Evolutionary conservation across 2,329 filamentous ascomycete species (phyloP).

Genomic region (Pestalotiopsis sp.): DNA sequence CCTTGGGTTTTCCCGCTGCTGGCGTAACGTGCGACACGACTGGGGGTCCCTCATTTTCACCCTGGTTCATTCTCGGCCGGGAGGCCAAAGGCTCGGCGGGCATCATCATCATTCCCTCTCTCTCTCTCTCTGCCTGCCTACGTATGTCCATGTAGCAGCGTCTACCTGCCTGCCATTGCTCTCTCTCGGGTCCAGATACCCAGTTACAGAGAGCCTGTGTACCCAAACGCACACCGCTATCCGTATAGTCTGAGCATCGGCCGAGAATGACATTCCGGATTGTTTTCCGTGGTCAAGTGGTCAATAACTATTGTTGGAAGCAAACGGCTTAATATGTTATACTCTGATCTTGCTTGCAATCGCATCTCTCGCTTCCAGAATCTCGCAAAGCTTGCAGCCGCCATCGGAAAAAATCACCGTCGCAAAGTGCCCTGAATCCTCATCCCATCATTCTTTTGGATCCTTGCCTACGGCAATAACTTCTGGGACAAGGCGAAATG

Average conservation of each 20-base stretch:
- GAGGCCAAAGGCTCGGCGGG: background rate
- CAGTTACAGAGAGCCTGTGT: background rate
- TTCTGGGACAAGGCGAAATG: background rate
- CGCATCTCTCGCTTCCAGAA: background rate
- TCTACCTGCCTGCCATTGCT: background rate
- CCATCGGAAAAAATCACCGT: background rate
- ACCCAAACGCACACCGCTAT: background rate
- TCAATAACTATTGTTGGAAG: background rate
- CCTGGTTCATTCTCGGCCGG: background rate
- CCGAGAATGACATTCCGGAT: background rate
- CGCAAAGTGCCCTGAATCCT: background rate
- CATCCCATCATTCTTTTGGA: background rate
- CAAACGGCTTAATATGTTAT: background rate
- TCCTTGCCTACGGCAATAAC: background rate
- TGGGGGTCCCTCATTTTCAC: background rate
- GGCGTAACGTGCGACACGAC: background rate
- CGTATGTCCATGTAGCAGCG: background rate
- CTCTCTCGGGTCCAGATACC: background rate
- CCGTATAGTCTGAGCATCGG: background rate
- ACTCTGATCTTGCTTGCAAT: background rate
- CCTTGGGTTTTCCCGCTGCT: background rate
- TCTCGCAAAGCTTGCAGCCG: background rate
- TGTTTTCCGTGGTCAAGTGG: background rate
- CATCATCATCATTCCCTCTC: background rate
- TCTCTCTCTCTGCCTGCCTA: background rate